Evolutionary conservation across 2,329 filamentous ascomycete species (phyloP), one percentile per base, ranked within the genome.

Genomic region (Xylariaceae sp.): DNA sequence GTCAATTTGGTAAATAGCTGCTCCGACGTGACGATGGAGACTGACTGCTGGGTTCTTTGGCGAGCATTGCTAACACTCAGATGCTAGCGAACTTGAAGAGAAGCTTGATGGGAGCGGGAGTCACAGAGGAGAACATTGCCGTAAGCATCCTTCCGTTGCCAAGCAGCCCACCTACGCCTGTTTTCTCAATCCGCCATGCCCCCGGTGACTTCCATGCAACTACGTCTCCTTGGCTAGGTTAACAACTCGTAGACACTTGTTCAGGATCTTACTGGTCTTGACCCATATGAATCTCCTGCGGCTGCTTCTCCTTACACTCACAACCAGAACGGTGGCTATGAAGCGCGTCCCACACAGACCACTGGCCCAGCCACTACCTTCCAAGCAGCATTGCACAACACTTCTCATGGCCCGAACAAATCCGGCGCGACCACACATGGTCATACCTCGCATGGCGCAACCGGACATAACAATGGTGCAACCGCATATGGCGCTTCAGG

Each of bases 1-100:
- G 74, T 60, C 79, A 86, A 71, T 87, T 85, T 68, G 75, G 84
- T 87, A 78, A 64, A 76, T 53, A 64, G 35, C 49, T 2, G 6
- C 17, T 37, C 37, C 9, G 8, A 13, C 37, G 18, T 51, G 23
- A 58, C 48, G 23, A 51, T 17, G 48, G 4, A 18, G 11, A 37
- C 45, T n/a, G 30, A 9, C n/a, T 30, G 18, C 23, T 42, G n/a
- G 23, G 34, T 18, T 35, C 15, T 47, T 23, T 5, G 42, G 44
- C 34, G 42, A 50, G 23, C 39, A 11, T 18, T 18, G 44, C 65
- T 66, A 55, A 65, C 61, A 58, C 42, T 67, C 23, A 5, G 23
- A 30, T 53, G 50, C 50, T 42, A 79, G 77, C 68, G n/a, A 77
- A 77, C 56, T 69, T 83, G 47, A 72, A 74, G 53, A 74, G 73